Evolutionary conservation across 2,329 filamentous ascomycete genomes (phyloP).

Genomic region (Hawksworthiomyces lignivorus): DNA sequence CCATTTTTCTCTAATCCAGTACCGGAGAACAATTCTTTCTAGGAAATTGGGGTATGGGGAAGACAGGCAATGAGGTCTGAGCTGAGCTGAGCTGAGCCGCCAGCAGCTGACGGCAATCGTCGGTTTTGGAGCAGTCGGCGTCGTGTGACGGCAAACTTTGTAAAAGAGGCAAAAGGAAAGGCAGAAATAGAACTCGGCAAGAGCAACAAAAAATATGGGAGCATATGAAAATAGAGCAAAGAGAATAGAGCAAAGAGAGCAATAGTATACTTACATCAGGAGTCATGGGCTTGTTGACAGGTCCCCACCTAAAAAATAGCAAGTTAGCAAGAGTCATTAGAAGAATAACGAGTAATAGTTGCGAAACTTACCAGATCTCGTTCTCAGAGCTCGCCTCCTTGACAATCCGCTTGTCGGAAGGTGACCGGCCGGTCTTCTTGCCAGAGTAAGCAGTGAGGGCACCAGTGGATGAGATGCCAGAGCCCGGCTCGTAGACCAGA

Average conservation of each 20-base stretch:
- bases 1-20: too few relatives aligned
- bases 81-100: too few relatives aligned
- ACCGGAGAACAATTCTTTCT: too few relatives aligned
- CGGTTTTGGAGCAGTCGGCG: not conserved
- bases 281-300: conserved; percentile 98
- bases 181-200: too few relatives aligned
- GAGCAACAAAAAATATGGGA: too few relatives aligned
- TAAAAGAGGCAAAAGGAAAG: too few relatives aligned
- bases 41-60: too few relatives aligned
- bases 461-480: conserved; percentile 91
- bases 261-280: conserved; percentile 65
- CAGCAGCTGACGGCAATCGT: conserved; percentile 9
- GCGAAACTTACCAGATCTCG: conserved; percentile 70
- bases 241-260: not conserved
- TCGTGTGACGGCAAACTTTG: too few relatives aligned
- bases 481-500: conserved; percentile 91
- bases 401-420: conserved; percentile 95
- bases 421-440: conserved; percentile 94
- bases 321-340: conserved; percentile 6
- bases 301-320: conserved; percentile 61
- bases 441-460: conserved; percentile 96
- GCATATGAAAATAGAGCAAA: too few relatives aligned
- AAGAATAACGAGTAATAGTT: too few relatives aligned
- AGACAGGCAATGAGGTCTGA: too few relatives aligned
- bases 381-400: conserved; percentile 83